Base-by-base conservation (phyloP, 139 green algal species). In the Chlamydomonas eustigma region DNA sequence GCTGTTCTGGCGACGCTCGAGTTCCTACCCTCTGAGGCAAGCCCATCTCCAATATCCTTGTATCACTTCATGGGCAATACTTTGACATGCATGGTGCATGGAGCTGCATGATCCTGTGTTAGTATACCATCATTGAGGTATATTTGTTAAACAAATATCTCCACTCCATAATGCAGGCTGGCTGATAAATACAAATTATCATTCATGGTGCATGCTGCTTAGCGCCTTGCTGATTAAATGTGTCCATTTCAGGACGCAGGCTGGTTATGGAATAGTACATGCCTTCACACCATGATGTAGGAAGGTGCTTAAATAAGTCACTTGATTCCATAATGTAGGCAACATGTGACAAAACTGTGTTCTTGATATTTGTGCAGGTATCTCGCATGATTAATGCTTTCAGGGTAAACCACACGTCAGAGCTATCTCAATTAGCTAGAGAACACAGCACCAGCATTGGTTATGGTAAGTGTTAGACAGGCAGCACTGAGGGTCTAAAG, bases 1-100 rank as follows among this genome's bases (percentile, higher is more conserved):
- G 93, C 92, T 2, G 90, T 98, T 71, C 87, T 99, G 64, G 84
- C 70, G 12, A 78, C 96, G 1, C 32, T 80, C 30, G 69, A 80
- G 18, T 79, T 79, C 38, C 28, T 39, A 30, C 35, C 12, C 30
- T 39, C 50, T 1, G 68, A 81, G 34, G 51, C 38, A 34, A 24
- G 65, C 6, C 32, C 34, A 28, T 58, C 44, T 58, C 12, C 44
- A 58, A 58, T 12, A 58, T 12, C 12, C 52, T 8, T 8, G 52
- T 6, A 33, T 68, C 4, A 5, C 52, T 68, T 6, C 52, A 68
- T 8, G 12, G 52, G 18, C 52, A 8, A 12, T 58, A 18, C 12
- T 18, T 58, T 58, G 44, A 12, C 44, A 58, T 58, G 44, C 44
- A 58, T 28, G 44, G 44, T 12, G 44, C 44, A 12, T 58, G 12